Conservation (phyloP, 2,329 filamentous ascomycete genomes). For the Ophiocordyceps polyrhachis-furcata region DNA sequence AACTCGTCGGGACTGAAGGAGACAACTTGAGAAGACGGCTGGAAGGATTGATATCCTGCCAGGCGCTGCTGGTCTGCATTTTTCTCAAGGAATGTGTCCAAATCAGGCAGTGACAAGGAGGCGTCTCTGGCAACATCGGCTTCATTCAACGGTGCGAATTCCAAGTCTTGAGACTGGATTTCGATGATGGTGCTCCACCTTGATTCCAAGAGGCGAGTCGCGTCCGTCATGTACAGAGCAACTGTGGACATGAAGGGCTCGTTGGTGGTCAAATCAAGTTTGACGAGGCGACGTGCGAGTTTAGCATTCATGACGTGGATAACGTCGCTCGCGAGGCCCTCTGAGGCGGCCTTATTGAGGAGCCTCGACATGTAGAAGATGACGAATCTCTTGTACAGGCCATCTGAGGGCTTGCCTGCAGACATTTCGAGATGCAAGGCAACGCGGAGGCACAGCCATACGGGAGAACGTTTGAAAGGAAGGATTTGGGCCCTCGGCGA, state of each 20-base stretch:
- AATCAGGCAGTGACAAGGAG: neutral
- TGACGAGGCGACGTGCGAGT: slow-evolving; percentile 20
- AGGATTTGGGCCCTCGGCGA: neutral
- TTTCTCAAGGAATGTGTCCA: neutral
- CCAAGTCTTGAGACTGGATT: neutral
- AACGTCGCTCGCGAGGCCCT: slow-evolving; percentile 8
- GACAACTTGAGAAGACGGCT: neutral
- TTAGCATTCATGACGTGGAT: slow-evolving; percentile 24
- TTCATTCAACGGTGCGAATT: neutral
- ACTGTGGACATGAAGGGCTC: slow-evolving; percentile 4
- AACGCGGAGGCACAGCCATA: slow-evolving; percentile 4
- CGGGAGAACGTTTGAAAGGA: slow-evolving; percentile 1
- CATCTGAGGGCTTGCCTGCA: slow-evolving; percentile 6
- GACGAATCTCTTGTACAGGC: slow-evolving; percentile 32
- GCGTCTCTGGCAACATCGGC: neutral
- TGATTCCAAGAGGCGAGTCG: neutral
- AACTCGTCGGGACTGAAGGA: neutral
- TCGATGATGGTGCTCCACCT: neutral
- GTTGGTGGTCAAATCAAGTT: slow-evolving; percentile 11
- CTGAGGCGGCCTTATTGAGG: slow-evolving; percentile 9
- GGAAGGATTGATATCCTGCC: neutral
- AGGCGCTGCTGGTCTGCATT: neutral
- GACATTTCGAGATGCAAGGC: slow-evolving; percentile 1
- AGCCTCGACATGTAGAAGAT: slow-evolving; percentile 21
- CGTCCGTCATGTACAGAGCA: neutral